Conservation (phyloP, 116 monocot species). For the Papilionanthe hybrid region DNA sequence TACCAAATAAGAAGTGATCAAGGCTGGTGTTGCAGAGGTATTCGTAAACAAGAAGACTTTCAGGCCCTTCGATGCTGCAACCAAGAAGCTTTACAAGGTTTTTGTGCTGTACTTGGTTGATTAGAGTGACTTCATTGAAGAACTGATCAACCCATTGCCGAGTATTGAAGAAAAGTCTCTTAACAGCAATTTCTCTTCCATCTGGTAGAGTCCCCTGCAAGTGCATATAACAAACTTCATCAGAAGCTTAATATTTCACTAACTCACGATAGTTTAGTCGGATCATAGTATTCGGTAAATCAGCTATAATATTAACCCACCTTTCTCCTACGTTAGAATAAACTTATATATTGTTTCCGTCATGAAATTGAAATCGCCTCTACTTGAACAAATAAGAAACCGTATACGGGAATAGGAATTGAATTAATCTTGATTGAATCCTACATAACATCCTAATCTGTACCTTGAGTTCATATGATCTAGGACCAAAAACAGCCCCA, state of each 20-base stretch:
- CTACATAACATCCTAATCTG: too few relatives aligned
- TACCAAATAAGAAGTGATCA: conserved; percentile 46
- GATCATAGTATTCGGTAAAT: too few relatives aligned
- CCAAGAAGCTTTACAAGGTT: conserved; percentile 46
- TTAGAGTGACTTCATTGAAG: conserved; percentile 42
- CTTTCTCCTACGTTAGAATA: too few relatives aligned
- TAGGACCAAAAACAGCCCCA: background rate
- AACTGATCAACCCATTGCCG: conserved; percentile 36
- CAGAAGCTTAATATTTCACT: background rate
- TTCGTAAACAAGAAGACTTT: conserved; percentile 44
- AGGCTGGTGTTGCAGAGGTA: conserved; percentile 40
- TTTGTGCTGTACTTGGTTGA: conserved; percentile 44
- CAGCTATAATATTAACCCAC: too few relatives aligned
- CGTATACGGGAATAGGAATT: too few relatives aligned
- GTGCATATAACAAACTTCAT: background rate
- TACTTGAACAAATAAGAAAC: too few relatives aligned
- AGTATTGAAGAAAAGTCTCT: conserved; percentile 36
- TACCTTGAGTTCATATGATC: background rate
- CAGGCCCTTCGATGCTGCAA: conserved; percentile 48
- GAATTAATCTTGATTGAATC: too few relatives aligned
- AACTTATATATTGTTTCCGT: too few relatives aligned
- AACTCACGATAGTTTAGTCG: background rate
- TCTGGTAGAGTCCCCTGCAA: conserved; percentile 29
- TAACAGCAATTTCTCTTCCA: conserved; percentile 35
- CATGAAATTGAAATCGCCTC: too few relatives aligned